Base-by-base conservation (phyloP, 176 grass and related monocot genomes). In the Eleusine indica region DNA sequence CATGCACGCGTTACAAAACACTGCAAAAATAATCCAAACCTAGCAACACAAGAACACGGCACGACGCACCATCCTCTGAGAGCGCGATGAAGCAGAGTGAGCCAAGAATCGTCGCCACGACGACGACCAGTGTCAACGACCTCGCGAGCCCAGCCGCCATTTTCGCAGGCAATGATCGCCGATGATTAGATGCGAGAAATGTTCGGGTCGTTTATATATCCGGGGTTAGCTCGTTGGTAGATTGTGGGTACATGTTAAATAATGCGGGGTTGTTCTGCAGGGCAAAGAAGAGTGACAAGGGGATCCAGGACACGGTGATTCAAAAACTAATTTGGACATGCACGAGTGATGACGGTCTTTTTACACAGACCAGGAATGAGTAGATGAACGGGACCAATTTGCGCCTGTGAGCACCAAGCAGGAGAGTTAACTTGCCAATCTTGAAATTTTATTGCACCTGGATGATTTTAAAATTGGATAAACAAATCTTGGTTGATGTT, bases 371-470 rank as follows among this genome's bases (percentile, higher is more conserved):
- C 17, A 35, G 2, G 66, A 40, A 70, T 62, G 69, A 22, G 18
- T 5, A 32, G 38, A 49, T 57, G 57, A 2, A 10, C 30, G 11
- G 11, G 43, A 44, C 19, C 63, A 30, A 21, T 19, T 70, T 39
- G 87, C 32, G 32, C 32, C 65, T 56, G 77, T 18, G 66, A 72
- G 18, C 78, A 40, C 17, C 71, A 89, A 86, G 83, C 47, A 67
- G 38, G 78, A 86, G 79, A 82, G 79, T 90, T 82, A 68, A 90
- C 88, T 60, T 71, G 73, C 83, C 78, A n/a, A 86, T 90, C 83
- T 90, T 90, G 79, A 10, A 7, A 75, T 12, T 70, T 63, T 60
- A 52, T 85, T 52, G 30, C 76, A 22, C 49, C 66, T 71, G 46
- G 37, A 19, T 49, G 4, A 7, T 66, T 76, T 66, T 53, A 25